Percentiles rank a stretch among this genome's conserved stretches.
Evolutionary conservation across 371 early-diverging fungal genomes (phyloP).

Genomic region (Haplosporangium sp.): DNA sequence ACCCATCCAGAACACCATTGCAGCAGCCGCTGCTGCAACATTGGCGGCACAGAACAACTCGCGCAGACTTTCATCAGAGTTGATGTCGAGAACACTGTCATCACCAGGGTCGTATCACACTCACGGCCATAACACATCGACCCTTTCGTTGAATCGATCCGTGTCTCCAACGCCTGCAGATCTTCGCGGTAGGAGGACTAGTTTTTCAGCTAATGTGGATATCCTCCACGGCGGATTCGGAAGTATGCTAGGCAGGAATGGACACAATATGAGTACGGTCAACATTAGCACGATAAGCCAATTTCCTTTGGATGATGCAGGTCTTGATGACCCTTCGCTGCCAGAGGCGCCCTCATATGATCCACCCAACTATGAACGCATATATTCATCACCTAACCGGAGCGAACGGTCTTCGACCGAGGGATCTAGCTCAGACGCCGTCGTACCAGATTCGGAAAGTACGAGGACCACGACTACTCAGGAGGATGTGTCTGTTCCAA

Average conservation of each 20-base stretch:
- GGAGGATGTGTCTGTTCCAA: too few species aligned
- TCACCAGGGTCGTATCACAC: conserved; percentile 32
- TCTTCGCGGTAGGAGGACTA: conserved; percentile 41
- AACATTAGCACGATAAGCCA: conserved; percentile 40
- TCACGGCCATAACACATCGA: conserved; percentile 28
- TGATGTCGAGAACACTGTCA: conserved; percentile 47
- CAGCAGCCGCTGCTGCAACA: conserved; percentile 28
- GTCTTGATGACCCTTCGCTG: conserved; percentile 17
- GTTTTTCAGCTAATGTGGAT: conserved; percentile 54
- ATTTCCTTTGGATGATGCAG: conserved; percentile 10
- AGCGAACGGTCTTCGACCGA: conserved; percentile 24
- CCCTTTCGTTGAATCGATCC: conserved; percentile 34
- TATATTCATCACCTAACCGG: conserved; percentile 6
- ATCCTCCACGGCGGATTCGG: conserved; percentile 21
- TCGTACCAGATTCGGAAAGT: not conserved
- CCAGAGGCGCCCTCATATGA: conserved; percentile 51
- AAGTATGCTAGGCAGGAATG: conserved; percentile 10
- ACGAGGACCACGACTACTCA: not conserved
- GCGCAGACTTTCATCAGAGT: conserved; percentile 13
- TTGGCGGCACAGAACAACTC: conserved; percentile 18
- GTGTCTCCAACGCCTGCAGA: conserved; percentile 38
- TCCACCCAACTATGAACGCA: conserved; percentile 42
- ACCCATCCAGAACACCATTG: conserved; percentile 23
- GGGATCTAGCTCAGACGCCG: conserved; percentile 4
- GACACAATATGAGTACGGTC: conserved; percentile 43